Base-by-base conservation (phyloP, 345 rosid genomes). In the Dimocarpus longan region DNA sequence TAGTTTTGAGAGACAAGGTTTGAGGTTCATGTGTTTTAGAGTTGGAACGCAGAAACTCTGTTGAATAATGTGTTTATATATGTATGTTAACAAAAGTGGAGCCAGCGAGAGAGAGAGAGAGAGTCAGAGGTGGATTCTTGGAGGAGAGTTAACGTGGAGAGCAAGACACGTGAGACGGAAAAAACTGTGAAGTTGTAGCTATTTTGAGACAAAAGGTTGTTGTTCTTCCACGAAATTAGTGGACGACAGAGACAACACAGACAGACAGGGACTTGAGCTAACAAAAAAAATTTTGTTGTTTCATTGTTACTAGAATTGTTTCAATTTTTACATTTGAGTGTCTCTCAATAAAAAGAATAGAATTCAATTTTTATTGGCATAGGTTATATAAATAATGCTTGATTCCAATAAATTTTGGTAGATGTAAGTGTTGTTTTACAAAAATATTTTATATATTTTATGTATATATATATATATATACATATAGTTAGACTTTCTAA, bases 131-230 rank as follows among this genome's bases (percentile, higher is more conserved):
- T 18, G 74, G 71, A 64, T 46, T 28, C 66, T 74, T 78, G 57
- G 75, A 39, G 54, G 50, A 2, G 2, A 12, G 68, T 57, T 52
- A 48, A 73, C 85, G 84, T 87, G 81, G 78, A 4, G 75, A 73
- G 71, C 87, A 86, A 84, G 84, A 40, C 68, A 57, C 63, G 1
- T 57, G 63, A 19, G 21, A 57, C 63, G 63, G 63, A 6, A n/a
- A 8, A 57, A n/a, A 19, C 63, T 5, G n/a, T n/a, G 24, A 18
- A 57, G 8, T 18, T 18, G 24, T 3, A n/a, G 56, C 54, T 50
- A 50, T 50, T 50, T 50, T 57, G 26, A 57, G 22, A 57, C 9
- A 57, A 57, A 57, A 18, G n/a, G 8, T 57, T 0, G 63, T 8
- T 7, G 11, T n/a, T 18, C 0, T 19, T 57, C 63, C 26, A 57